Evolutionary conservation across 2,329 filamentous ascomycete genomes (phyloP), one percentile per base, ranked within the genome.

Genomic region (Pseudocercospora crystallina): DNA sequence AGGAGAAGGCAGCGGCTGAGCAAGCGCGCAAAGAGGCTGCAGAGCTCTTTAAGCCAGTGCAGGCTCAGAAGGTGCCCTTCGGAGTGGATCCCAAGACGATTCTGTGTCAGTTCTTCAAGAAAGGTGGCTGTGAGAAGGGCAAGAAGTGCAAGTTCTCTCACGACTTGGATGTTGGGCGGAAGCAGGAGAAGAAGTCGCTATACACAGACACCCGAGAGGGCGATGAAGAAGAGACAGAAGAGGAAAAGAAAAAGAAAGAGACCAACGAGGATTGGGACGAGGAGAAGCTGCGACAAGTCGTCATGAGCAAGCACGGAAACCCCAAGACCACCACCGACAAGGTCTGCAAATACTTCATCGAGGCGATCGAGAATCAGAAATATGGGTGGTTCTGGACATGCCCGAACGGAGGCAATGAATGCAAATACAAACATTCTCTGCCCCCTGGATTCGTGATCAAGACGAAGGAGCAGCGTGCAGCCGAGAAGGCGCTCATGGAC

Each of bases 371-470:
- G 74, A 94, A 99, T 68, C 89, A 90, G 65, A 99, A 97, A 74
- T 99, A 99, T 66, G 94, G 94, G 57, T 99, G 94, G 94, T 97
- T 99, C 75, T 99, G 94, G 94, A 80, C 84, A 53, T 99, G 94
- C 80, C 94, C 94, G 40, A 97, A 97, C 67, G 91, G 90, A 59
- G 92, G 89, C 58, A 87, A 99, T 69, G 89, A 96, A 73, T 99
- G 94, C 87, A 97, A 94, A 86, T 99, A 99, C 71, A 91, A 88
- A 74, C 94, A 99, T 72, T 90, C 88, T 65, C 80, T 99, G 64
- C 94, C 95, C 63, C 88, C 91, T 66, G 94, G 94, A 51, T 99
- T 97, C 76, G 79, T 99, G 37, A 81, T 99, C 57, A 99, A 99
- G 78, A 99, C 94, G 13, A 96, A 95, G 73, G 95, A 97, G 70